A percentile compares a stretch with the other conserved stretches of the same genome.
Evolutionary conservation across 169 alveolate species (phyloP).

Genomic region (Plasmodium knowlesi): DNA sequence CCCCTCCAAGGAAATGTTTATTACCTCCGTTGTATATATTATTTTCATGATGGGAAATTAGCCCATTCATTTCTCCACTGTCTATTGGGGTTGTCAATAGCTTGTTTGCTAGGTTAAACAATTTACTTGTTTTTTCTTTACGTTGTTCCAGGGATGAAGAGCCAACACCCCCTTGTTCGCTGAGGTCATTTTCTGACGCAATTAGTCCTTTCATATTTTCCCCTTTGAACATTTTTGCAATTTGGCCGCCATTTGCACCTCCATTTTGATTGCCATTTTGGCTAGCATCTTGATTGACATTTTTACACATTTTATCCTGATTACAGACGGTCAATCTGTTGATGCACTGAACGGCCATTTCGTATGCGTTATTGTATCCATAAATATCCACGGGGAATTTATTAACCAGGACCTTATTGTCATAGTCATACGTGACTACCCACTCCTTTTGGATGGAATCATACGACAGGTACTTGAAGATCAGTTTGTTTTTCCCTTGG

Average conservation of each 20-base stretch:
- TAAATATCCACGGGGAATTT: slow-evolving; percentile 68
- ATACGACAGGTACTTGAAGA: slow-evolving; percentile 56
- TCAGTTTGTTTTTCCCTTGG: slow-evolving; percentile 67
- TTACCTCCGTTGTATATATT: background rate
- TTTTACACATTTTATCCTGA: slow-evolving; percentile 54
- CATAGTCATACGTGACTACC: slow-evolving; percentile 74
- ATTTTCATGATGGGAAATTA: background rate
- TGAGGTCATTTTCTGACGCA: slow-evolving; percentile 8
- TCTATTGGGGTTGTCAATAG: background rate
- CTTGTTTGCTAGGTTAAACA: slow-evolving; percentile 22
- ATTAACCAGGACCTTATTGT: slow-evolving; percentile 61
- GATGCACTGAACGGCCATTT: slow-evolving; percentile 75
- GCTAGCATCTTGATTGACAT: slow-evolving; percentile 6
- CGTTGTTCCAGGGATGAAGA: background rate
- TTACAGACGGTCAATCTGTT: slow-evolving; percentile 54
- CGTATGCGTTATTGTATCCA: slow-evolving; percentile 72
- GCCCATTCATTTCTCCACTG: background rate
- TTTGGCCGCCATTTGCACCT: background rate
- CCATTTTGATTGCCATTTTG: background rate
- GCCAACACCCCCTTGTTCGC: slow-evolving; percentile 1
- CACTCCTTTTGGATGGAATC: slow-evolving; percentile 73
- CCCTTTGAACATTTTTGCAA: slow-evolving; percentile 13
- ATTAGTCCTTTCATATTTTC: background rate
- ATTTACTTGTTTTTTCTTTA: slow-evolving; percentile 9
- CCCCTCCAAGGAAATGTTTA: background rate